Evolutionary conservation across 139 green algal genomes (phyloP).

Genomic region (Picochlorum costavermella): DNA sequence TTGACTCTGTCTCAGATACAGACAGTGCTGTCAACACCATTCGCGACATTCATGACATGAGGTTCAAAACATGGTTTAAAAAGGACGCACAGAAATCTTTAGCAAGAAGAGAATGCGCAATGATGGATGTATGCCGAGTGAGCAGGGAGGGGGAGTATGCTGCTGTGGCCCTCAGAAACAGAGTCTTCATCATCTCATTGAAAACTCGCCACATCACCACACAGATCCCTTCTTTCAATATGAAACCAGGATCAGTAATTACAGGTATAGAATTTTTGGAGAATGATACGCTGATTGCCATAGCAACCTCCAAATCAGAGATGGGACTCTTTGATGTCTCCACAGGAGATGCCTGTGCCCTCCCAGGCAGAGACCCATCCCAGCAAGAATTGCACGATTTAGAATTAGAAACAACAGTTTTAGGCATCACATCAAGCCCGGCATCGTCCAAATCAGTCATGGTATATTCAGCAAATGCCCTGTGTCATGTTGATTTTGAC

Average conservation of each 20-base stretch:
- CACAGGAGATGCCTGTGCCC: constrained; percentile 12
- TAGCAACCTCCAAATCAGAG: constrained; percentile 27
- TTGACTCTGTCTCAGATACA: neutral
- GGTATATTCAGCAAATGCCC: neutral
- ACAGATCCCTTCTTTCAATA: neutral
- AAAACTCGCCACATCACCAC: neutral
- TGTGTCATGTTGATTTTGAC: constrained; percentile 33
- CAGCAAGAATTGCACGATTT: neutral
- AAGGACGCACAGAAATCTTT: constrained; percentile 10
- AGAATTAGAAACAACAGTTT: neutral
- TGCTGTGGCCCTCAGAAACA: constrained; percentile 8
- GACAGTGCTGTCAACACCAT: neutral
- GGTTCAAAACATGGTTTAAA: constrained; percentile 19
- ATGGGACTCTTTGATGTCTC: constrained; percentile 36
- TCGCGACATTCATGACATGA: constrained; percentile 23
- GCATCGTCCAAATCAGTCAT: neutral
- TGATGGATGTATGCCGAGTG: constrained; percentile 16
- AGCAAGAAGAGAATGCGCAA: constrained; percentile 14
- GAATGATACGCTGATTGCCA: constrained; percentile 35
- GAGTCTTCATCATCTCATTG: constrained; percentile 22
- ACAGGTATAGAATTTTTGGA: constrained; percentile 43
- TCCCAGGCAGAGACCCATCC: constrained; percentile 4
- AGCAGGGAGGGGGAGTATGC: constrained; percentile 17
- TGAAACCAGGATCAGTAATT: constrained; percentile 18
- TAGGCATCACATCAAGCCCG: neutral